Conservation (phyloP, 192 early-diverging fungal genomes). For the Diversispora epigaea region DNA sequence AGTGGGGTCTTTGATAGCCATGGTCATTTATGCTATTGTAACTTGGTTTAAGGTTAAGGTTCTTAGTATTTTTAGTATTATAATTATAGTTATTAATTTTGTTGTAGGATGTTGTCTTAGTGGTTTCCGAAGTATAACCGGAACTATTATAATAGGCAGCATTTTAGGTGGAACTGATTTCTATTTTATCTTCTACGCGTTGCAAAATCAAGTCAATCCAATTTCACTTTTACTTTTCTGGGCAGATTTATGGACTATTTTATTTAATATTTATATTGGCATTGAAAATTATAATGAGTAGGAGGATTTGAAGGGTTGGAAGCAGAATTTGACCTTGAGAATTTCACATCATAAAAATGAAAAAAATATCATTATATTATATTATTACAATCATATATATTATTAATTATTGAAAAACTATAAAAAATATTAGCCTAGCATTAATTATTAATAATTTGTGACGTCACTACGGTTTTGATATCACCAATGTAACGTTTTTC, state of each 20-base stretch:
- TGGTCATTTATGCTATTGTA: slow-evolving; percentile 3
- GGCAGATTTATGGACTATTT: slow-evolving; percentile 13
- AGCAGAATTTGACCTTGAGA: neutral
- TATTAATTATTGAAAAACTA: too few relatives aligned
- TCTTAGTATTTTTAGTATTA: neutral
- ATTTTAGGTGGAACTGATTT: neutral
- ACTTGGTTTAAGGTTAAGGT: neutral
- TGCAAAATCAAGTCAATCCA: neutral
- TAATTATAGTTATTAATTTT: neutral
- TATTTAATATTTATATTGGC: neutral
- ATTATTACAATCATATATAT: too few relatives aligned
- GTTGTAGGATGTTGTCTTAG: neutral
- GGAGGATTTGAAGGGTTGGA: neutral
- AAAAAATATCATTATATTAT: too few relatives aligned
- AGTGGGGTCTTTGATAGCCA: too few relatives aligned
- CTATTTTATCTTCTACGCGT: neutral
- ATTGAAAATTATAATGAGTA: slow-evolving; percentile 1
- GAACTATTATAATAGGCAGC: neutral
- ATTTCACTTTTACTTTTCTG: slow-evolving; percentile 29
- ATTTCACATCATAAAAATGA: neutral
- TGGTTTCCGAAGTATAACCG: neutral
- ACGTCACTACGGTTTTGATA: too few relatives aligned
- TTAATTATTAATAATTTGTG: too few relatives aligned
- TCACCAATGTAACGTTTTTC: too few relatives aligned
- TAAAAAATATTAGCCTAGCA: too few relatives aligned